Conservation (phyloP, 768 basidiomycete species). For the Hydnum rufescens region DNA sequence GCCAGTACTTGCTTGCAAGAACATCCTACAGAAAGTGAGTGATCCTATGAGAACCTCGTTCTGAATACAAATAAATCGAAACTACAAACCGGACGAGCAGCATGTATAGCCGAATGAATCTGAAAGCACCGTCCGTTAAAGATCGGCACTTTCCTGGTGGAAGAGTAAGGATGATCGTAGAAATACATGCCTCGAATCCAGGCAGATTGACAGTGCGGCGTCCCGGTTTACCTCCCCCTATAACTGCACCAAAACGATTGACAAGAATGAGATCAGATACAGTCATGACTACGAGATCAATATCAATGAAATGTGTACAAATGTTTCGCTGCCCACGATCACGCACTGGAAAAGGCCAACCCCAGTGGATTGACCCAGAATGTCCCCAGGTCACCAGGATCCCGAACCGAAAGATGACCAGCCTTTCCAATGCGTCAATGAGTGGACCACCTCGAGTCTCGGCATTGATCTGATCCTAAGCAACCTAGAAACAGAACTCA, state of each 20-base stretch:
- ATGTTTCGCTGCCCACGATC: constrained; percentile 26
- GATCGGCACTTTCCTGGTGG: too few species aligned
- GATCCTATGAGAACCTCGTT: constrained; percentile 11
- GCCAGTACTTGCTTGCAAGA: constrained; percentile 17
- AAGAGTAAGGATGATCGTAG: too few species aligned
- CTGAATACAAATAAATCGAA: neutral
- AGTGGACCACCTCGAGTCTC: too few species aligned
- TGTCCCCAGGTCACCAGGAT: constrained; percentile 15
- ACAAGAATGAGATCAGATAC: neutral
- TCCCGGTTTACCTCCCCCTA: neutral
- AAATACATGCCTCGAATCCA: too few species aligned
- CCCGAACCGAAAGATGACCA: neutral
- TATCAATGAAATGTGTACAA: too few species aligned
- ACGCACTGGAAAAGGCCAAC: constrained; percentile 20
- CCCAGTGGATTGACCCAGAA: constrained; percentile 34
- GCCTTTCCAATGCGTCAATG: neutral
- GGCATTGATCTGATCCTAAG: neutral
- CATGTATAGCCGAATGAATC: neutral
- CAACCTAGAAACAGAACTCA: neutral
- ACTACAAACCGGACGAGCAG: neutral
- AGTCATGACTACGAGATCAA: neutral
- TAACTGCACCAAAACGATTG: neutral
- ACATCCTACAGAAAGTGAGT: constrained; percentile 18
- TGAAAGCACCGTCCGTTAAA: too few species aligned
- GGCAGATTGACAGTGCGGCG: neutral